Base-by-base conservation (phyloP, 208 protist genomes). In the Acanthamoeba royreba region DNA sequence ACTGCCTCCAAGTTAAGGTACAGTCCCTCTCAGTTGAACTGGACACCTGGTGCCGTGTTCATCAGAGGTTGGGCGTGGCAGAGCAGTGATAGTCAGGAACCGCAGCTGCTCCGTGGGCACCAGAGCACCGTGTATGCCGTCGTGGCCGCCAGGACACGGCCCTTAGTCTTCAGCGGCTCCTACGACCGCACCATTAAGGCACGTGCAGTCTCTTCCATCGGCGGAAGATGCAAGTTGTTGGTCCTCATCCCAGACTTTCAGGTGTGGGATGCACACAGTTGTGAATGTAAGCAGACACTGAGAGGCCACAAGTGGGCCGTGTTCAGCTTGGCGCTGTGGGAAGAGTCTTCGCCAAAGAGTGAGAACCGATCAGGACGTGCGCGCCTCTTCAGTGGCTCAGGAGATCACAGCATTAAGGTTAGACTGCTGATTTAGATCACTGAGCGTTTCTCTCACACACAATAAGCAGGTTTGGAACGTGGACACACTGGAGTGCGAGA, bases 151-250 rank as follows among this genome's bases (percentile, higher is more conserved):
- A 87, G 53, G 31, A 87, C 42, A 4, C 17, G 47, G 3, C 77
- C 77, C 2, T 28, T 49, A 11, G 77, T 87, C 22, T 87, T 49
- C 28, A 87, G 77, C 38, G 77, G 77, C 13, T 87, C 77, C 38
- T 87, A 87, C n/a, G 77, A 87, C n/a, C 77, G 77, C 42, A 87
- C 77, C 4, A 87, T 87, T 28, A 87, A 58, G 77, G 77, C 53
- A 15, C 9, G n/a, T n/a, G n/a, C n/a, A n/a, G n/a, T n/a, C n/a
- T n/a, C n/a, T n/a, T n/a, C n/a, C n/a, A n/a, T n/a, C n/a, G n/a
- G n/a, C n/a, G n/a, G n/a, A n/a, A n/a, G n/a, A n/a, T n/a, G n/a
- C n/a, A n/a, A n/a, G n/a, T n/a, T n/a, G n/a, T n/a, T n/a, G n/a
- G n/a, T n/a, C n/a, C n/a, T n/a, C n/a, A n/a, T n/a, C n/a, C n/a